A percentile compares a stretch with the other conserved stretches of the same genome.
Conservation (phyloP, 257 asterid genomes). For the Gentiana macrophylla region DNA sequence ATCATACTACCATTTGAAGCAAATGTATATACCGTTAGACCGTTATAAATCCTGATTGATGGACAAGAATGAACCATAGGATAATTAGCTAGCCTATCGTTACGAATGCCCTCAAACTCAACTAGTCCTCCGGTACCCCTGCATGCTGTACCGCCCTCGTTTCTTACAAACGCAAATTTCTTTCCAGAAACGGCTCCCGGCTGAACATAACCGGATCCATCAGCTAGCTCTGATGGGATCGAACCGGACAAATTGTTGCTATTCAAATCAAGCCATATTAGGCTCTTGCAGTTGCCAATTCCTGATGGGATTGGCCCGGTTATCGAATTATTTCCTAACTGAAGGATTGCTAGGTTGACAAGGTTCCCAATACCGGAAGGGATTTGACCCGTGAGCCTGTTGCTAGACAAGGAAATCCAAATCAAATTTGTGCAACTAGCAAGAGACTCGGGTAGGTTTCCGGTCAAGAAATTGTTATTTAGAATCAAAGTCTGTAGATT, state of each 20-base stretch:
- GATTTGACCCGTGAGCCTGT: constrained; percentile 52
- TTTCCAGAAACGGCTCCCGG: constrained; percentile 79
- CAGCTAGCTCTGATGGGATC: constrained; percentile 52
- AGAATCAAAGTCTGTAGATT: constrained; percentile 83
- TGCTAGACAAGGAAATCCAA: constrained; percentile 82
- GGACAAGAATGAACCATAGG: constrained; percentile 84
- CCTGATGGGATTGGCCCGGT: constrained; percentile 50
- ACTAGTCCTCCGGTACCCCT: constrained; percentile 91
- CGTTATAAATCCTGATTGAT: constrained; percentile 67
- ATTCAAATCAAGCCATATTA: constrained; percentile 88
- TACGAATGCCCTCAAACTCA: constrained; percentile 75
- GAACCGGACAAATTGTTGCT: constrained; percentile 67
- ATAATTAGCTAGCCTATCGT: constrained; percentile 39
- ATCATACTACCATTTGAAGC: constrained; percentile 71
- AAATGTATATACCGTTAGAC: constrained; percentile 65
- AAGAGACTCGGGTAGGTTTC: constrained; percentile 62
- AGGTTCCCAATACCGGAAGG: constrained; percentile 69
- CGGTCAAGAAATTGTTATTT: constrained; percentile 63
- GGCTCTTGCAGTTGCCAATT: constrained; percentile 52
- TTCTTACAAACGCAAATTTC: constrained; percentile 83
- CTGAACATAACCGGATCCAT: constrained; percentile 45
- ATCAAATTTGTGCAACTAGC: constrained; percentile 72
- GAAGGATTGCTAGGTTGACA: constrained; percentile 70
- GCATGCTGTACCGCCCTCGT: constrained; percentile 83
- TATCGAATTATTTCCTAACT: constrained; percentile 71